Evolutionary conservation across 208 protist species (phyloP).

Genomic region (Acanthamoeba castellanii): DNA sequence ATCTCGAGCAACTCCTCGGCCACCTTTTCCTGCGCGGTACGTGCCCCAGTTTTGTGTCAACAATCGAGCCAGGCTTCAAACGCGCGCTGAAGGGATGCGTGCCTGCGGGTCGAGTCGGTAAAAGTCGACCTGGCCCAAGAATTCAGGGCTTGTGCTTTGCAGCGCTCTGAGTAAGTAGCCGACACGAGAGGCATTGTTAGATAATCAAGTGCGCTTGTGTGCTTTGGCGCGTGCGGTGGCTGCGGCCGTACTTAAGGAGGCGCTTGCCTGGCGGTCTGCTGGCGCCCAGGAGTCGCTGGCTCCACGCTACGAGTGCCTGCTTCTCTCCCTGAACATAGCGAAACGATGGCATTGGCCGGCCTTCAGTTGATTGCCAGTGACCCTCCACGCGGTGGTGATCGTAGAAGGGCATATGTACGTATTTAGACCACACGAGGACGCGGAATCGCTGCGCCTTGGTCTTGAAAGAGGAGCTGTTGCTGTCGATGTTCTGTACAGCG

Average conservation of each 20-base stretch:
- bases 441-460: not conserved
- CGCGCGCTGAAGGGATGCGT: not conserved
- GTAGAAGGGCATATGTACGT: too few species aligned
- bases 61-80: too few species aligned
- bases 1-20: constrained; percentile 50
- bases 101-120: not conserved
- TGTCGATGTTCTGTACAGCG: not conserved
- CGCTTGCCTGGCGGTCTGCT: not conserved
- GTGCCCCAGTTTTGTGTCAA: not conserved
- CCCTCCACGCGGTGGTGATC: too few species aligned
- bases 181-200: too few species aligned
- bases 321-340: not conserved
- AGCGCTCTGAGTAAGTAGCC: not conserved
- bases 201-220: too few species aligned
- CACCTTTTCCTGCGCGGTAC: not conserved
- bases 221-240: too few species aligned
- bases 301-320: not conserved
- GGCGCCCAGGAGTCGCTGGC: not conserved
- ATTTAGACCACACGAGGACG: constrained; percentile 2
- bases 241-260: not conserved
- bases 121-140: not conserved
- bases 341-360: too few species aligned
- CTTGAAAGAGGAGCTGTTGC: not conserved
- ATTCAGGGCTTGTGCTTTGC: not conserved
- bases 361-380: too few species aligned